Conservation (phyloP, 495 filamentous ascomycete genomes). For the Penicillium pancosmium region DNA sequence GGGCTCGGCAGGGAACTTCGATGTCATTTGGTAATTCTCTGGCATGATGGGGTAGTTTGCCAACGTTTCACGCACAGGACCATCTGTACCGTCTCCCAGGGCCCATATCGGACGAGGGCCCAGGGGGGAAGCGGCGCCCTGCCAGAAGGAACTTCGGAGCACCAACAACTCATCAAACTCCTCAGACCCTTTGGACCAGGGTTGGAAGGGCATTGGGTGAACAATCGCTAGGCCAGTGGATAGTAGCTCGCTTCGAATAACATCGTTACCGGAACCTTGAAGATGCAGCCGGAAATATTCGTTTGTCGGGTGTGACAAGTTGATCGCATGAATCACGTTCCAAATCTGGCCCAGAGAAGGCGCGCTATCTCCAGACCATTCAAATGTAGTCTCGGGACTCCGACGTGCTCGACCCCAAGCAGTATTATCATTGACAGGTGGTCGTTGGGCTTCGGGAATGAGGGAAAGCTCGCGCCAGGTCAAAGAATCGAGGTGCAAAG, state of each 20-base stretch:
- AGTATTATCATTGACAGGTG: slow-evolving; percentile 44
- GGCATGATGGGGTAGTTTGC: slow-evolving; percentile 55
- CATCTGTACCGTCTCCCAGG: slow-evolving; percentile 38
- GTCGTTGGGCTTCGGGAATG: slow-evolving; percentile 25
- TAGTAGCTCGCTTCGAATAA: slow-evolving; percentile 52
- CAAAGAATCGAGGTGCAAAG: slow-evolving; percentile 35
- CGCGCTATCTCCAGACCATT: slow-evolving; percentile 37
- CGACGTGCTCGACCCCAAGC: slow-evolving; percentile 48
- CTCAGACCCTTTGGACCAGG: slow-evolving; percentile 20
- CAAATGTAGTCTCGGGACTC: slow-evolving; percentile 38
- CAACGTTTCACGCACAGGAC: slow-evolving; percentile 35
- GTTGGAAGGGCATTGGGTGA: slow-evolving; percentile 45
- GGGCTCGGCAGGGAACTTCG: slow-evolving; percentile 47
- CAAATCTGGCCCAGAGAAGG: slow-evolving; percentile 63
- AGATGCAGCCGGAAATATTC: slow-evolving; percentile 58
- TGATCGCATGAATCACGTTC: slow-evolving; percentile 62
- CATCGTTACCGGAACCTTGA: slow-evolving; percentile 38
- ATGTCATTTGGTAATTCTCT: slow-evolving; percentile 58
- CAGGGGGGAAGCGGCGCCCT: slow-evolving; percentile 66
- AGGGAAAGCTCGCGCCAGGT: slow-evolving; percentile 36
- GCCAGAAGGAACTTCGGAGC: slow-evolving; percentile 61
- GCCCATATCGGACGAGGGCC: slow-evolving; percentile 65
- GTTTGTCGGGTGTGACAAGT: slow-evolving; percentile 53
- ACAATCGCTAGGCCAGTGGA: slow-evolving; percentile 53
- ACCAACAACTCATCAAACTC: slow-evolving; percentile 33